Base-by-base conservation (phyloP, 495 filamentous ascomycete genomes). In the Daldinia vernicosa region DNA sequence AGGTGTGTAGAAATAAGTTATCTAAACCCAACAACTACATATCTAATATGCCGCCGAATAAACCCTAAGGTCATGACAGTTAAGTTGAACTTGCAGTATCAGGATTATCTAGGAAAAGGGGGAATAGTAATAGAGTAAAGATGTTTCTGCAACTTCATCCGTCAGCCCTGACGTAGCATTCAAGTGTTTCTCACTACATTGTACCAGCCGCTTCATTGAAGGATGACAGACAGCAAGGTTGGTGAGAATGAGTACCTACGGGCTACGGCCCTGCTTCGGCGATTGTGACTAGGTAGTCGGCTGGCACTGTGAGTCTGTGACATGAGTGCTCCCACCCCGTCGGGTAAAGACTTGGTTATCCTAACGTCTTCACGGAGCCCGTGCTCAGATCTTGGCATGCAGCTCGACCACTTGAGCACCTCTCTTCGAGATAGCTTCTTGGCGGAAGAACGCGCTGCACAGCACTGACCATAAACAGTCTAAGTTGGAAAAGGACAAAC, bases 181-280 rank as follows among this genome's bases (percentile, higher is more conserved):
- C 27, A 6, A 40, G 53, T 63, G 6, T 6, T 54, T 60, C 33
- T 63, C 33, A 55, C 63, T 59, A 58, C 43, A 37, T 45, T 59
- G 45, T 39, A 14, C 26, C 5, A 51, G 19, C 39, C 60, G 50
- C 50, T 57, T n/a, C 7, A 19, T 53, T 26, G 65, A 66, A 72
- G 70, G 61, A 67, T 65, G 39, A 64, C 54, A 43, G 45, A 60
- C 17, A 61, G 43, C 52, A 40, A 64, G 53, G 60, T 63, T 72
- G 57, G 57, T 63, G 70, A 63, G 43, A 66, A 32, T 30, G 61
- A 35, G 26, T 45, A 33, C 30, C 26, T 27, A 27, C 26, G 4
- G 4, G n/a, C n/a, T n/a, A 50, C 70, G 70, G 70, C 66, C 57
- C 27, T 73, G 66, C 50, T 43, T 74, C 71, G 67, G 71, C 67